A percentile compares a stretch with the other conserved stretches of the same genome.
phyloP scores from a whole-genome alignment of 306 rosid species.

The Parietaria judaica region DNA sequence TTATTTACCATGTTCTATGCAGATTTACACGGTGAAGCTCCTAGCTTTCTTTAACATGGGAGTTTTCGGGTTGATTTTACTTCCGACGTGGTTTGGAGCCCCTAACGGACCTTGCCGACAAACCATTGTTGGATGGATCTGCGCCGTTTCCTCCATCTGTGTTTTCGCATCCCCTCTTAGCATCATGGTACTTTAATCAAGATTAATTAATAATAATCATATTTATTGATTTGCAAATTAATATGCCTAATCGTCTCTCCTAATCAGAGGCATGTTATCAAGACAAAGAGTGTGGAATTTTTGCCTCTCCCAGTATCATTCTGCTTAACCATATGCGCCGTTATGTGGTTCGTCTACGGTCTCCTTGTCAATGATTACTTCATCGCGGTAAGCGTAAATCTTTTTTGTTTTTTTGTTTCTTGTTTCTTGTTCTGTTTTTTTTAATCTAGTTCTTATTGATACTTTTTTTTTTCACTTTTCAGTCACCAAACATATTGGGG shows the following conservation, averaged over 20 bases:
- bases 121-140: slow-evolving; percentile 27
- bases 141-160: slow-evolving; percentile 25
- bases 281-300: slow-evolving; percentile 31
- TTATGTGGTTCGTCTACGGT: slow-evolving; percentile 39
- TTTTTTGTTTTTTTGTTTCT: no score
- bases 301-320: slow-evolving; percentile 35
- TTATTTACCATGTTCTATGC: not conserved
- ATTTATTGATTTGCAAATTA: no score
- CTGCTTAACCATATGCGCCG: slow-evolving; percentile 28
- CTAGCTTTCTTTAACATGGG: slow-evolving; percentile 18
- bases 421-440: no score
- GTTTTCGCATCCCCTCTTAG: slow-evolving; percentile 39
- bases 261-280: slow-evolving; percentile 31
- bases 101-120: not conserved
- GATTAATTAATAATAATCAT: not conserved
- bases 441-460: not conserved
- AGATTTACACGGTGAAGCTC: slow-evolving; percentile 26
- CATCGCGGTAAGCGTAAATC: no score
- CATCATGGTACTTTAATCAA: slow-evolving; percentile 25
- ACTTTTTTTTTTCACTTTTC: not conserved
- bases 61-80: slow-evolving; percentile 16
- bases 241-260: not conserved
- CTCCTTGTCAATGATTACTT: slow-evolving; percentile 26
- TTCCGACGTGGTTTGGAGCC: slow-evolving; percentile 2
- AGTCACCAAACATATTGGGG: slow-evolving; percentile 40